Base-by-base conservation (phyloP, 495 filamentous ascomycete species). In the Rhizodiscina lignyota region DNA sequence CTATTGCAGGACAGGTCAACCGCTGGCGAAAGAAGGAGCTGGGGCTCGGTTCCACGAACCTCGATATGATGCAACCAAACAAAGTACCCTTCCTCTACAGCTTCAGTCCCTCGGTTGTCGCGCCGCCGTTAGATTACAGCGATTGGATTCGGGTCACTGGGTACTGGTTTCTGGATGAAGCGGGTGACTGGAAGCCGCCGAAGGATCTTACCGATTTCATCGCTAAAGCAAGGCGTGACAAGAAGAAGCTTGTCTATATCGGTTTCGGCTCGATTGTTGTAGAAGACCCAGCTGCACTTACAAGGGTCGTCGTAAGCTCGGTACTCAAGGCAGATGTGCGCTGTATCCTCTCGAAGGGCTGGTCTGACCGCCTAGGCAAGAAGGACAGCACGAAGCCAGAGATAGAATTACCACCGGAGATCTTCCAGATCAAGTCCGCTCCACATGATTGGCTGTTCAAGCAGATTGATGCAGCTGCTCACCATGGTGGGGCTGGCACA, bases 61-160 rank as follows among this genome's bases (percentile, higher is more conserved):
- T 93, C 35, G 82, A 91, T 52, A 93, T 92, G 51, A 63, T 97
- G 67, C 86, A 94, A 59, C 74, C 77, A 10, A 94, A 96, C 62
- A 91, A 92, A 46, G 82, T 94, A 5, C 89, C 89, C 2, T 97
- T 97, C 55, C 61, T 97, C 4, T 97, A 97, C 62, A 96, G 94
- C 58, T 96, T 93, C 58, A 89, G 81, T 28, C 85, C 89, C 5
- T 77, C 68, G 1, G 89, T 97, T 4, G 89, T 97, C 21, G 70
- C 79, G 6, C 89, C 87, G 15, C 89, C 89, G 10, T 63, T 96
- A 4, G 89, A 97, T 55, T 97, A 84, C 59, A 87, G 83, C 34
- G 89, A 96, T 54, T 96, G 87, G 87, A 89, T 97, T 48, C 73
- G 82, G 20, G 79, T 96, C 17, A 96, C 89, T 1, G 89, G 89